These are phyloP conservation scores for Pichia sp. DNA, from an alignment of 1,139 yeast species.

Conservation along the genomic window DNA sequence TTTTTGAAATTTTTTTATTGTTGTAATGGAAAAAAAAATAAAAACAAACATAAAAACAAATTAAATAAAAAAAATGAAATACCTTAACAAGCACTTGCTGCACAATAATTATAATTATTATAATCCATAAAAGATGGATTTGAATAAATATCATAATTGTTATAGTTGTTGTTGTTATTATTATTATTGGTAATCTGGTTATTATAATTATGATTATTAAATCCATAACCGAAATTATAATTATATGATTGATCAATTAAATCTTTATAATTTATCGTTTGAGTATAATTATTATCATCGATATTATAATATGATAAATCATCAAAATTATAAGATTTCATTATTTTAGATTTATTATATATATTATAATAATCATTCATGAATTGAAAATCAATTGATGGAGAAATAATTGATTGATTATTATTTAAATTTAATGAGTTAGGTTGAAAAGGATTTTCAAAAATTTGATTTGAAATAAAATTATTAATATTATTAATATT, in stretches of 20 bases:
- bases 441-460: slow-evolving; percentile 24
- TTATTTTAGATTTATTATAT: not conserved
- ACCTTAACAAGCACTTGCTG: slow-evolving; percentile 20
- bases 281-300: not conserved
- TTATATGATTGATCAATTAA: not conserved
- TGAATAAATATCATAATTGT: not conserved
- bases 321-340: not conserved
- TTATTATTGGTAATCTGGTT: not conserved
- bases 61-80: not conserved
- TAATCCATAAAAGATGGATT: not conserved
- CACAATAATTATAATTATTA: slow-evolving; percentile 8
- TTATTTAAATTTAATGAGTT: not conserved
- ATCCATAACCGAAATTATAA: not conserved
- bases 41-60: not conserved
- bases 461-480: slow-evolving; percentile 16
- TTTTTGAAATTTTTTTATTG: not conserved
- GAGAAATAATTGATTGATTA: slow-evolving; percentile 9
- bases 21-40: not conserved
- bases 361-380: not conserved
- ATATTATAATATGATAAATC: not conserved
- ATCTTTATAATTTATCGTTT: not conserved
- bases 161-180: not conserved
- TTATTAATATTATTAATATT: slow-evolving; percentile 1
- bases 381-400: slow-evolving; percentile 1
- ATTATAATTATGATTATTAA: not conserved